Percentiles rank a stretch among this genome's conserved stretches.
phyloP scores from a whole-genome alignment of 2,329 filamentous ascomycete genomes.

The Emergomyces africanus region DNA sequence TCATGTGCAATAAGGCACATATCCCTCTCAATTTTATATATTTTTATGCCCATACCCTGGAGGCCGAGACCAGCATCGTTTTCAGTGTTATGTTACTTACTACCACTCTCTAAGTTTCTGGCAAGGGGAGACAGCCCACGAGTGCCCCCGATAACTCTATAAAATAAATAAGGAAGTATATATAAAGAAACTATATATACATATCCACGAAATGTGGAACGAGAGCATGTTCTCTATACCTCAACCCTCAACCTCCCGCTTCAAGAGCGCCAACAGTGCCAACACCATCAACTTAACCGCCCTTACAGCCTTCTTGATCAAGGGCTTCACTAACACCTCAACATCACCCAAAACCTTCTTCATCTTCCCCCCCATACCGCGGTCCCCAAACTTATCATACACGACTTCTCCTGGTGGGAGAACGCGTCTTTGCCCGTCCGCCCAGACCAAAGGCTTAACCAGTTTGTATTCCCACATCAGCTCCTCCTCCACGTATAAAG shows the following conservation, averaged over 20 bases:
- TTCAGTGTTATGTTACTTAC: too few species aligned
- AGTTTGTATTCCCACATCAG: slow-evolving; percentile 55
- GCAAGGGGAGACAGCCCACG: neutral
- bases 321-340: neutral
- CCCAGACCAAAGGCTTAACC: slow-evolving; percentile 20
- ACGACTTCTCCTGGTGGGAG: slow-evolving; percentile 22
- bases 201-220: too few species aligned
- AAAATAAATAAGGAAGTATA: neutral
- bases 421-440: neutral
- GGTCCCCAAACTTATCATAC: slow-evolving; percentile 15
- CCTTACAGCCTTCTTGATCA: slow-evolving; percentile 12
- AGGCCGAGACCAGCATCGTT: neutral
- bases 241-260: neutral
- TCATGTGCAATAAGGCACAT: neutral
- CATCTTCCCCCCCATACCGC: neutral
- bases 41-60: neutral
- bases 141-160: neutral
- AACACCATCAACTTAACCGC: slow-evolving; percentile 1
- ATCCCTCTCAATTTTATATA: too few species aligned
- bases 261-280: neutral
- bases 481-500: slow-evolving; percentile 67
- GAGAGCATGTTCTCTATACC: neutral
- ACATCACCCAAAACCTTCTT: neutral
- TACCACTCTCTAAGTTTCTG: too few species aligned
- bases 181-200: too few species aligned